Percentiles rank a stretch among this genome's conserved stretches.
Evolutionary conservation across 495 filamentous ascomycete genomes (phyloP).

Genomic region (Acidomyces sp.): DNA sequence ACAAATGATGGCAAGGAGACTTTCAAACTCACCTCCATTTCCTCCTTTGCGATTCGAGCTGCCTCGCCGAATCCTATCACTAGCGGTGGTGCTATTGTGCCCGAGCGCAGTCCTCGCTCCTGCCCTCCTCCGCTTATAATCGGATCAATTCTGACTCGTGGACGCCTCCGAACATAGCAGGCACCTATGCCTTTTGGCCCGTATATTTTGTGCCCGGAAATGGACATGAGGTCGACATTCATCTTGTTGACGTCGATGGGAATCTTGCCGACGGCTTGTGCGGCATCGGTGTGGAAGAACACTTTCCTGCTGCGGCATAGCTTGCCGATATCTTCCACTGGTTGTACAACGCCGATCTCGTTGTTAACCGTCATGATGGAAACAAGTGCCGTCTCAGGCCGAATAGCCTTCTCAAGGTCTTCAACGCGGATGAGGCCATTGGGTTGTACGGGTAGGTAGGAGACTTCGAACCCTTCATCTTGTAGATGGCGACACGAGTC

Average conservation of each 20-base stretch:
- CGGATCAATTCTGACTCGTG: constrained; percentile 85
- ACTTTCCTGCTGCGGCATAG: constrained; percentile 82
- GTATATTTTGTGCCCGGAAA: constrained; percentile 98
- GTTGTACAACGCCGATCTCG: constrained; percentile 96
- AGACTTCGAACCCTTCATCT: constrained; percentile 91
- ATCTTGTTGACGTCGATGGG: constrained; percentile 90
- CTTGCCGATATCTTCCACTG: constrained; percentile 82
- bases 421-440: constrained; percentile 76
- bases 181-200: constrained; percentile 95
- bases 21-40: constrained; percentile 60
- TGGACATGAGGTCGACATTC: constrained; percentile 96
- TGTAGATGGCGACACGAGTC: constrained; percentile 94
- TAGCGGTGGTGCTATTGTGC: constrained; percentile 79
- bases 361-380: constrained; percentile 99
- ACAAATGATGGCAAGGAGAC: constrained; percentile 13
- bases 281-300: constrained; percentile 97
- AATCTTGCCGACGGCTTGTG: constrained; percentile 95
- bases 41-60: constrained; percentile 76
- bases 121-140: constrained; percentile 95
- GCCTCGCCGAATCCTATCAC: constrained; percentile 92
- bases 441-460: constrained; percentile 78
- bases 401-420: constrained; percentile 78
- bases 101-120: constrained; percentile 84
- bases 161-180: constrained; percentile 84
- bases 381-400: constrained; percentile 80